These are phyloP conservation scores for Phtheirospermum japonicum DNA, from an alignment of 257 asterid genomes.

Conservation along the genomic window DNA sequence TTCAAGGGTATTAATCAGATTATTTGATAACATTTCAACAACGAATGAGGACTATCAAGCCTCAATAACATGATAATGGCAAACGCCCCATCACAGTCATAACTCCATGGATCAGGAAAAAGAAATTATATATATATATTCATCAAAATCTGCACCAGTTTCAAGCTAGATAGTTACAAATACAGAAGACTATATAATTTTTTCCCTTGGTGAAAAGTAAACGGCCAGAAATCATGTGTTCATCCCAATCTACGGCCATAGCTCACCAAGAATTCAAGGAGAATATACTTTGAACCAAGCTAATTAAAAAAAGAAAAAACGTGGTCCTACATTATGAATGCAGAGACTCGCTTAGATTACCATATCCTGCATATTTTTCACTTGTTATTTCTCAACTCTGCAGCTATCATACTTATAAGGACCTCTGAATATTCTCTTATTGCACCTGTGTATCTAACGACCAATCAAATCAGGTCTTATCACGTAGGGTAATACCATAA, in stretches of 20 bases:
- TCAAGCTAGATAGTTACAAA: no score
- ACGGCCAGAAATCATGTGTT: background rate
- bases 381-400: background rate
- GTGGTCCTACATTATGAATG: background rate
- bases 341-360: background rate
- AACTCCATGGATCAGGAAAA: no score
- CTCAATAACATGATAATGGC: no score
- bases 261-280: background rate
- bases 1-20: background rate
- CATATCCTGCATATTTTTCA: background rate
- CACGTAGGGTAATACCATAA: no score
- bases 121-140: no score
- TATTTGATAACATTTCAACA: background rate
- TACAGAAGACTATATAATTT: background rate
- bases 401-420: background rate
- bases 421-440: background rate
- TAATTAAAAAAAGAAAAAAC: background rate
- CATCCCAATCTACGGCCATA: background rate
- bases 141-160: no score
- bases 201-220: background rate
- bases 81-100: no score
- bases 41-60: background rate
- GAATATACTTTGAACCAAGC: background rate
- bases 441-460: background rate
- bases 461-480: background rate